phyloP scores from a whole-genome alignment of 345 rosid species.

The Populus nigra region DNA sequence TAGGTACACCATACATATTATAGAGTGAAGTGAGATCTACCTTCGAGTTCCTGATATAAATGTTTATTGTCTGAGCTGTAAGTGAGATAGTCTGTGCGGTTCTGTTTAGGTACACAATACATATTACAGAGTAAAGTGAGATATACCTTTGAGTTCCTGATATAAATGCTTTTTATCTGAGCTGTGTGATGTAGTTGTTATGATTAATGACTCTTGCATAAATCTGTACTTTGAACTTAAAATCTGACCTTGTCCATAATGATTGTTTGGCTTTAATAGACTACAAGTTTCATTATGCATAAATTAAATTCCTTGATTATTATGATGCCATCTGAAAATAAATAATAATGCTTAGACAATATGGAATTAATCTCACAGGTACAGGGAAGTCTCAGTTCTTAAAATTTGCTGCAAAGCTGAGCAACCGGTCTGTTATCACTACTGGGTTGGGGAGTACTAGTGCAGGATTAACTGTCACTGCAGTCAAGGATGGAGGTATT shows the following conservation, averaged over 20 bases:
- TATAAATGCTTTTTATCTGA: neutral
- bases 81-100: neutral
- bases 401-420: conserved; percentile 92
- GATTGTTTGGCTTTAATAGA: neutral
- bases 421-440: conserved; percentile 88
- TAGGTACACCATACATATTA: neutral
- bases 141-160: neutral
- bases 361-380: conserved; percentile 45
- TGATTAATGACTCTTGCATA: neutral
- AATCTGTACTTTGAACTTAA: neutral
- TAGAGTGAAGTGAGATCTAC: neutral
- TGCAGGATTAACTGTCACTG: conserved; percentile 97
- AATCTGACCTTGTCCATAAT: neutral
- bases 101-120: neutral
- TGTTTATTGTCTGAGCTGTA: neutral
- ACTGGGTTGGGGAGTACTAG: conserved; percentile 97
- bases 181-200: neutral
- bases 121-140: neutral
- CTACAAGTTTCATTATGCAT: neutral
- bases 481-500: conserved; percentile 93
- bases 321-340: conserved; percentile 1
- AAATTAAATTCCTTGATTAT: neutral
- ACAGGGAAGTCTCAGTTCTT: conserved; percentile 96
- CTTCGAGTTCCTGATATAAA: neutral
- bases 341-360: neutral